Evolutionary conservation across 2,329 filamentous ascomycete genomes (phyloP), one percentile per base, ranked within the genome.

Genomic region (Gremmenia infestans): DNA sequence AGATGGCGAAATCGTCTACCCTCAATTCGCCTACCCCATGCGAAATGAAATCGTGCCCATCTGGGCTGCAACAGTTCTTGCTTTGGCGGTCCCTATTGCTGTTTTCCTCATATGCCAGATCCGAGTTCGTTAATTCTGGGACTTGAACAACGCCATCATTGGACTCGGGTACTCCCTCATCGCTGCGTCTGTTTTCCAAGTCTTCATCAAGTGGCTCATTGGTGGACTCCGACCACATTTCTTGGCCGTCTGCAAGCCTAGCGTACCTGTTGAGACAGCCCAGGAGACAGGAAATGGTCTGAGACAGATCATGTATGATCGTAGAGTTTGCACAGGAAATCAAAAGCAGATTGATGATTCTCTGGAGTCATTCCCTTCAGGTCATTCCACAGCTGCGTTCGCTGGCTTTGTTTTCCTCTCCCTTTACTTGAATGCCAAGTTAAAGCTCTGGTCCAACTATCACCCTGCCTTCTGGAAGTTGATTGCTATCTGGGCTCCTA

Each of bases 381-480:
- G 88, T 1, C 88, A 91, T 70, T 84, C 85, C 5, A 88, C 87
- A 0, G 87, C 87, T 1, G 86, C 86, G 0, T 90, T 89, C 56
- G 85, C 84, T 0, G 86, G 86, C 5, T 87, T 89, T 63, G 78
- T 88, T 22, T 91, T 81, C 67, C 73, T 91, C 2, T 86, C 79
- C 62, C 75, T 91, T 1, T 91, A 90, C 73, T 80, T 91, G 46
- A 91, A 91, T 70, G 87, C 85, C 48, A 91, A 91, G 74, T 78
- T 91, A 62, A 91, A 90, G 76, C 80, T 89, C 54, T 89, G 85
- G 64, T 74, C 81, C 60, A 86, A 89, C 74, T 86, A 87, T 68
- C 87, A 89, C 67, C 82, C 87, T 0, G 76, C 83, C 12, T 83
- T 89, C 78, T 90, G 87, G 87, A 90, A 90, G 72, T 72, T 89